Base-by-base conservation (phyloP, 176 grass and related monocot genomes). In the Raddia distichophylla region DNA sequence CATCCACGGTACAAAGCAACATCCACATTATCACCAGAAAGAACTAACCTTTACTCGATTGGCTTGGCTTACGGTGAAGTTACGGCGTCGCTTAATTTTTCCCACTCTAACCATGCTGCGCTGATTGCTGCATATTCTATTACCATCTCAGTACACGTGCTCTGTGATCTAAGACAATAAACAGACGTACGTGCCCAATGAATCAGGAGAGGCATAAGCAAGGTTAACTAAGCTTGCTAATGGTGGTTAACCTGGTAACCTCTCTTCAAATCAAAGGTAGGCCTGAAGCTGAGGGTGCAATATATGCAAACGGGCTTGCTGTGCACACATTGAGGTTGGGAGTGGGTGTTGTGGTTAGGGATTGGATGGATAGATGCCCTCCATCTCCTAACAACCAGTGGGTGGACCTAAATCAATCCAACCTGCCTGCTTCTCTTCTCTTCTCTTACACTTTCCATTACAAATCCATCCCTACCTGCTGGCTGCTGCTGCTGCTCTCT, bases 321-420 rank as follows among this genome's bases (percentile, higher is more conserved):
- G 79, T 60, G 65, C 78, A 90, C 79, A 90, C 88, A 77, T 82
- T 78, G 88, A 90, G 88, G 88, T 78, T 90, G 88, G 79, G 79
- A 83, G 88, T 86, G 88, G 88, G 88, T 68, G 51, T 9, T 86
- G 79, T 83, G 88, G 83, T 90, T 86, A 86, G 52, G 73, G 79
- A 83, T 73, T 71, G 64, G 64, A 63, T 56, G 79, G 80, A 83
- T 70, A 55, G 79, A 76, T 69, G 86, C 75, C 54, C 34, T 66
- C 66, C 87, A 76, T 81, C 87, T 72, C 86, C 73, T 83, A 86
- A 90, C 88, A 78, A 90, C 83, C 79, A 83, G 88, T 90, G 67
- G 88, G 88, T 90, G 83, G 67, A 90, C 79, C 88, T 86, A 86
- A 86, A 46, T 71, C 33, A 55, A 86, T 42, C 77, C 76, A 81